Evolutionary conservation across 257 asterid species (phyloP), one percentile per base, ranked within the genome.

Genomic region (Salvia hispanica): DNA sequence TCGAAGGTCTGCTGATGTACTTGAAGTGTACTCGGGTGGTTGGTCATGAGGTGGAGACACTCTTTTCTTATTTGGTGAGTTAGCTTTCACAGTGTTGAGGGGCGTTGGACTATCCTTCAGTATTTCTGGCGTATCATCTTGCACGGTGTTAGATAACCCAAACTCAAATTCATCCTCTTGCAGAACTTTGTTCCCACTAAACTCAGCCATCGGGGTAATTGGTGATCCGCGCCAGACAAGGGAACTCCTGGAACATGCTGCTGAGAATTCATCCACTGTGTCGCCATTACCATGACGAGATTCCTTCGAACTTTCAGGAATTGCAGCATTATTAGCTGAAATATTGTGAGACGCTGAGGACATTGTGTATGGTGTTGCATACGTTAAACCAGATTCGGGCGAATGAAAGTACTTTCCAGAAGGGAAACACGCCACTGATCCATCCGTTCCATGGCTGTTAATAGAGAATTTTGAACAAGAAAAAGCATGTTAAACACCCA

Each of bases 11-110:
- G 75, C 72, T 54, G 83, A 74, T 21, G 91, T 82, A 75, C 82
- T 67, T 56, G 85, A 79, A 64, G 76, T 77, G 51, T 67, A 70
- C 67, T 66, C 75, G 4, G 44, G 39, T 18, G 40, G 76, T 34
- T 14, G 51, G 47, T 79, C 73, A 69, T 80, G 83, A 69, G 90
- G 88, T 42, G 88, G 95, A 72, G 96, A 86, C 66, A 85, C 82
- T 61, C 92, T 77, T 73, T 86, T 89, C 81, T 81, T 83, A 68
- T 81, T 81, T 12, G 91, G 91, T 14, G 96, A 87, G 81, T 75
- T 76, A n/a, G 83, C 82, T 76, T 87, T 85, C 70, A 87, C 85
- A 34, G 70, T 81, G 62, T 64, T 64, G 44, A 66, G 61, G 50
- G 81, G 79, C 34, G 67, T 66, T 60, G 82, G 46, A 64, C 60